Percentiles rank a stretch among this genome's conserved stretches.
Evolutionary conservation across 352 stramenopile genomes (phyloP).

Genomic region (Globisporangium paroecandrum): DNA sequence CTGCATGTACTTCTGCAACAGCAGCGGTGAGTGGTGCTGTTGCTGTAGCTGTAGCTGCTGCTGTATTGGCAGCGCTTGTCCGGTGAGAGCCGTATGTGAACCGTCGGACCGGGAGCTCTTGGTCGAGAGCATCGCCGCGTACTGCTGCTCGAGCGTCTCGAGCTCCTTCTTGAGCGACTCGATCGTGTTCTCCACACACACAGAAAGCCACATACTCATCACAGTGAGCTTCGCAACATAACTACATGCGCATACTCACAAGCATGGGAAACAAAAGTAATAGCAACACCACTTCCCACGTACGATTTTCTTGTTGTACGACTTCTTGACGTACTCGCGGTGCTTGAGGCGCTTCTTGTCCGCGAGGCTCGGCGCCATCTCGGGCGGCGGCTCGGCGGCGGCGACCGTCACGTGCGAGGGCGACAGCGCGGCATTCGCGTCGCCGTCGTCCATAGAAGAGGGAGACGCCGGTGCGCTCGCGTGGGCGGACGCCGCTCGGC

Average conservation of each 20-base stretch:
- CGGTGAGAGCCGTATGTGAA: not conserved
- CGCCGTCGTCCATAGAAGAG: not conserved
- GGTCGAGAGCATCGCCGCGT: slow-evolving; percentile 31
- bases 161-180: slow-evolving; percentile 44
- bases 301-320: slow-evolving; percentile 75
- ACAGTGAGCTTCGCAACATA: too few species aligned
- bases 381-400: not conserved
- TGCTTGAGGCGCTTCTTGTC: slow-evolving; percentile 61
- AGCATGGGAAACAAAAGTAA: not conserved
- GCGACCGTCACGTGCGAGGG: not conserved
- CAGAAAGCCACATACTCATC: not conserved
- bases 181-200: slow-evolving; percentile 38
- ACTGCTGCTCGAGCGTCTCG: slow-evolving; percentile 40
- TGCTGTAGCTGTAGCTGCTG: not conserved
- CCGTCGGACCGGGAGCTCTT: not conserved
- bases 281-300: slow-evolving; percentile 6
- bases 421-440: not conserved
- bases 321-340: slow-evolving; percentile 65
- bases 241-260: not conserved
- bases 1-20: slow-evolving; percentile 45
- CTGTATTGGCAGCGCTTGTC: not conserved
- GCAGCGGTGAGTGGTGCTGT: slow-evolving; percentile 14
- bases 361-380: slow-evolving; percentile 17
- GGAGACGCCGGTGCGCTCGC: not conserved
- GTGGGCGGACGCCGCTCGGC: too few species aligned